phyloP scores from a whole-genome alignment of 768 basidiomycete genomes.

The Tubosaeta sp. region DNA sequence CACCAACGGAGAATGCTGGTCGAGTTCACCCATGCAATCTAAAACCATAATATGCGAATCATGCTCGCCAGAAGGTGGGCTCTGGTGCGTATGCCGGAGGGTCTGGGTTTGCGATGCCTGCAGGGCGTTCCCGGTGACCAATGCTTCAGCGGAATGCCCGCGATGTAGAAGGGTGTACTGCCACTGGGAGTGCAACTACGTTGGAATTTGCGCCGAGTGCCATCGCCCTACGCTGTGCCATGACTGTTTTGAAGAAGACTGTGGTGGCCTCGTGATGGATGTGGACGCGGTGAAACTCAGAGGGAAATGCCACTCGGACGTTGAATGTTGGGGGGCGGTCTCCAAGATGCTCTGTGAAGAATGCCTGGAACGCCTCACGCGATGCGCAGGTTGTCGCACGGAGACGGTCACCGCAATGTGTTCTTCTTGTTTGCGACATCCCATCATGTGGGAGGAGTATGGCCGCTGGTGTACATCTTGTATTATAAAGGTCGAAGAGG shows the following conservation, averaged over 20 bases:
- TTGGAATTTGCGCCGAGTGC: conserved; percentile 18
- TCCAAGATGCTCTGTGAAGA: not conserved
- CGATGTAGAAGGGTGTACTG: conserved; percentile 19
- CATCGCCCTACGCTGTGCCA: conserved; percentile 19
- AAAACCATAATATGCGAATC: conserved; percentile 11
- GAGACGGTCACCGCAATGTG: not conserved
- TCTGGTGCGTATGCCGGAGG: conserved; percentile 19
- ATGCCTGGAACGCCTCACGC: not conserved
- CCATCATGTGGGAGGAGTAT: too few relatives aligned
- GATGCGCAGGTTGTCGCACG: not conserved
- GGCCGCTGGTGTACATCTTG: too few relatives aligned
- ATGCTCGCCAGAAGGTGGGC: conserved; percentile 18
- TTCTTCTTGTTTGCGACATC: not conserved
- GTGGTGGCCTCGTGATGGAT: not conserved
- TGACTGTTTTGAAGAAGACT: conserved; percentile 25
- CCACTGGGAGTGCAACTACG: conserved; percentile 20
- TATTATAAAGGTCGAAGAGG: too few relatives aligned
- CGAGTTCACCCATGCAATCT: conserved; percentile 2
- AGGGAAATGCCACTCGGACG: not conserved
- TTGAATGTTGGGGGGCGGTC: too few relatives aligned
- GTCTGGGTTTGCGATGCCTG: conserved; percentile 26
- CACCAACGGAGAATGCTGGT: conserved; percentile 18
- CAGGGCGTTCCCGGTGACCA: not conserved
- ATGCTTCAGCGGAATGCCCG: conserved; percentile 14
- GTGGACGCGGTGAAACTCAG: not conserved